These are phyloP conservation scores for Alternaria arborescens DNA, from an alignment of 2,329 filamentous ascomycete species.

Conservation along the genomic window DNA sequence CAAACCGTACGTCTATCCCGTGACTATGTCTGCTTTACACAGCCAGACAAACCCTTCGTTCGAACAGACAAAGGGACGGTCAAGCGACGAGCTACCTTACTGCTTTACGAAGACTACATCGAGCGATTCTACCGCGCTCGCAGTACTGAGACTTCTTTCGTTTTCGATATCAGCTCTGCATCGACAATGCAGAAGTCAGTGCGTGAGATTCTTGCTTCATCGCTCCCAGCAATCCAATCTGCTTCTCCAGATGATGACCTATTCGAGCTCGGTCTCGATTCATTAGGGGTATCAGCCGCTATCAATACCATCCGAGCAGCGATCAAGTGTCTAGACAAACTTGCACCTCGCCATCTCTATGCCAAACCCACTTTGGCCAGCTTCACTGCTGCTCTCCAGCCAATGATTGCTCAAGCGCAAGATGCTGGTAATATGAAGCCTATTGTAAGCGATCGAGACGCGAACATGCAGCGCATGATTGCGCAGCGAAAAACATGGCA, in stretches of 20 bases:
- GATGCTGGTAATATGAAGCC: not conserved
- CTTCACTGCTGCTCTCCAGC: slow-evolving; percentile 34
- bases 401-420: not conserved
- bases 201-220: slow-evolving; percentile 15
- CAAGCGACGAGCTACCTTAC: slow-evolving; percentile 53
- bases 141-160: slow-evolving; percentile 2
- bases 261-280: slow-evolving; percentile 47
- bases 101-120: slow-evolving; percentile 58
- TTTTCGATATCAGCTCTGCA: slow-evolving; percentile 17
- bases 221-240: slow-evolving; percentile 9
- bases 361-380: slow-evolving; percentile 38
- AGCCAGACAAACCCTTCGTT: slow-evolving; percentile 56
- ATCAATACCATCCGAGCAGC: slow-evolving; percentile 45
- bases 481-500: slow-evolving; percentile 30
- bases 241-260: slow-evolving; percentile 40
- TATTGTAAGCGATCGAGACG: not conserved
- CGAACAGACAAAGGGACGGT: slow-evolving; percentile 59
- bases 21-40: slow-evolving; percentile 55
- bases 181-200: slow-evolving; percentile 16
- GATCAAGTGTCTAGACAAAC: slow-evolving; percentile 38
- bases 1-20: slow-evolving; percentile 54
- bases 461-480: slow-evolving; percentile 18
- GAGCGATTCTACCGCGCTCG: slow-evolving; percentile 54
- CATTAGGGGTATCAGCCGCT: slow-evolving; percentile 38
- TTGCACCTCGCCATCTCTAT: slow-evolving; percentile 50